Evolutionary conservation across 1,284 basidiomycete species (phyloP), one percentile per base, ranked within the genome.

Genomic region (Fomitopsis betulina): DNA sequence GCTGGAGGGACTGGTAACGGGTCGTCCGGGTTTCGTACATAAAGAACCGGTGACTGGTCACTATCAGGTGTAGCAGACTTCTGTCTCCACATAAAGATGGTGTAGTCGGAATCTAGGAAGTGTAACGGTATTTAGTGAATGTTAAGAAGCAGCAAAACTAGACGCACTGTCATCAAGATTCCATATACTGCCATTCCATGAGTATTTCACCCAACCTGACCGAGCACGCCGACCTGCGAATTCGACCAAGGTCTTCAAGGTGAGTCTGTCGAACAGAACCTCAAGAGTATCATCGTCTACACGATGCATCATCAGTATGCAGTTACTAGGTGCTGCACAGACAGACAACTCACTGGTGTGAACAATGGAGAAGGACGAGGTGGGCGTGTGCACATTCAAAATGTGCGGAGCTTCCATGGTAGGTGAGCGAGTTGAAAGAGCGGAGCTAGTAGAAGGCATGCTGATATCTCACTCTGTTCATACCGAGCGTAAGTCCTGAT

Each of bases 161-260:
- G 27, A 69, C 76, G 57, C 64, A 86, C 90, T 89, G 65, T 93
- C 90, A 67, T 92, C 89, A 8, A 93, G 72, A 68, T 90, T 89
- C 88, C 90, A 93, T 43, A 87, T 72, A 0, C 82, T 76, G n/a
- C 79, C 80, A 62, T 83, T 83, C 77, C 84, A 91, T 58, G 86
- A 81, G 68, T 93, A 93, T 67, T 91, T 93, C 53, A 93, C 76
- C 89, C 89, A 92, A 33, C 89, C 88, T 25, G 87, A 75, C 21
- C 83, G 83, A 21, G 93, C 81, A 23, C 80, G 80, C 59, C 80
- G 72, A 12, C 82, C 81, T 58, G 78, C 73, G 65, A 84, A 85
- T 33, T 82, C 82, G 0, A 76, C 75, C 40, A 78, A 76, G 1
- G 75, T 67, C 72, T 92, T 93, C 62, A 82, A 76, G 63, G 79